Evolutionary conservation across 2,329 filamentous ascomycete species (phyloP).

Genomic region (Dactylonectria macrodidyma): DNA sequence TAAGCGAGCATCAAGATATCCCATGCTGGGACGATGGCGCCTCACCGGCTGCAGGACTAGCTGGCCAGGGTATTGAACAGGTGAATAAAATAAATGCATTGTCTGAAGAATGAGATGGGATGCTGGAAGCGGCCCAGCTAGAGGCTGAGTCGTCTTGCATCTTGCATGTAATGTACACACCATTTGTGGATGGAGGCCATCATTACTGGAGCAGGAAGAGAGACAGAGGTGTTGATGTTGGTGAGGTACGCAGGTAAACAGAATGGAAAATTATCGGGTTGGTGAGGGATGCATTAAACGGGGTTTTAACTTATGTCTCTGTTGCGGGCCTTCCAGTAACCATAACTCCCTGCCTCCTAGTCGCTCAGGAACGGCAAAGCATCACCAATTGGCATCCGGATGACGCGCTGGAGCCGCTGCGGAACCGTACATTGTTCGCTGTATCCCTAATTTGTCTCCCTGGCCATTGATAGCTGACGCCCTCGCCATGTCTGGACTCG

Average conservation of each 20-base stretch:
- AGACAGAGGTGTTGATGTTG: not conserved
- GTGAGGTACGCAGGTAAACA: slow-evolving; percentile 3
- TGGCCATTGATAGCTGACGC: slow-evolving; percentile 38
- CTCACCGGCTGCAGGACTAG: not conserved
- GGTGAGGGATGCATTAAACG: slow-evolving; percentile 15
- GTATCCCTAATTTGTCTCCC: not conserved
- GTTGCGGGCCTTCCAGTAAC: not conserved
- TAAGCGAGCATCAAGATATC: slow-evolving; percentile 10
- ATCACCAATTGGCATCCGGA: slow-evolving; percentile 9
- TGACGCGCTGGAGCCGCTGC: slow-evolving; percentile 6
- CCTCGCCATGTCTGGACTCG: slow-evolving; percentile 35
- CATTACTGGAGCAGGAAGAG: not conserved
- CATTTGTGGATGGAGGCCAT: not conserved
- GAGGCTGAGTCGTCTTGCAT: slow-evolving; percentile 5
- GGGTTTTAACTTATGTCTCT: slow-evolving; percentile 9
- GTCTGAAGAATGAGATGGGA: not conserved
- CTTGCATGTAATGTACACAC: slow-evolving; percentile 4
- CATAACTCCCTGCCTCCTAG: slow-evolving; percentile 8
- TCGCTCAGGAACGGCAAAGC: slow-evolving; percentile 14
- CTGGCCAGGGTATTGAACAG: not conserved
- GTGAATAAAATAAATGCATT: slow-evolving; percentile 2
- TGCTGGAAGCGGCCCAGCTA: slow-evolving; percentile 10
- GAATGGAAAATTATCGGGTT: no score
- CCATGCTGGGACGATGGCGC: slow-evolving; percentile 5
- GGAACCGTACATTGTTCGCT: not conserved